A percentile compares a stretch with the other conserved stretches of the same genome.
These are phyloP conservation scores for Xanthoconium separans DNA, from an alignment of 1,284 basidiomycete species.

Conservation along the genomic window DNA sequence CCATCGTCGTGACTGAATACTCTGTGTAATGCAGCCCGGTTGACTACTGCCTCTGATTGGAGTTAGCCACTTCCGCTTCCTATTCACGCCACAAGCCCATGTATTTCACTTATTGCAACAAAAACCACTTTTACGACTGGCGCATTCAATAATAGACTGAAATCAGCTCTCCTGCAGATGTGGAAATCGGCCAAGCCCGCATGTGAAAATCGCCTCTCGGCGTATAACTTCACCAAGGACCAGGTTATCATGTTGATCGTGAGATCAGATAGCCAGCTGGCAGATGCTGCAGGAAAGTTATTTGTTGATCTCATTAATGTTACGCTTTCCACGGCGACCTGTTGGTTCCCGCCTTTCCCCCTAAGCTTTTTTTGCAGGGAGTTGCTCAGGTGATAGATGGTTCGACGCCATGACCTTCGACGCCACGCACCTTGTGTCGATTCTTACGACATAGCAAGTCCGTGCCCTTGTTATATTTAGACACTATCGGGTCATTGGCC, in stretches of 20 bases:
- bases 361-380: background rate
- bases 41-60: slow-evolving; percentile 64
- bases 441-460: slow-evolving; percentile 1
- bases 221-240: background rate
- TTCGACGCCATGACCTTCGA: background rate
- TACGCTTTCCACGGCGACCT: background rate
- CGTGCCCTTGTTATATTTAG: slow-evolving; percentile 1
- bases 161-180: background rate
- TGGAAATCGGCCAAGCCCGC: background rate
- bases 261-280: background rate
- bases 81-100: slow-evolving; percentile 45
- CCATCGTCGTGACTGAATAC: slow-evolving; percentile 4
- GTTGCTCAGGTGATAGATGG: background rate
- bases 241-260: background rate
- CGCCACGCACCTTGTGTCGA: background rate
- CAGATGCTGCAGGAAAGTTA: background rate
- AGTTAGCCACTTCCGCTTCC: slow-evolving; percentile 30
- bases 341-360: background rate
- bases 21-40: slow-evolving; percentile 47
- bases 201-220: background rate
- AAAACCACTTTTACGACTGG: slow-evolving; percentile 29
- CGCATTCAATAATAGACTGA: background rate
- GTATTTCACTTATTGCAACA: slow-evolving; percentile 41
- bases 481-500: slow-evolving; percentile 2
- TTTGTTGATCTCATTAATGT: background rate